These are phyloP conservation scores for Exophiala xenobiotica DNA, from an alignment of 2,329 filamentous ascomycete species.

Conservation along the genomic window DNA sequence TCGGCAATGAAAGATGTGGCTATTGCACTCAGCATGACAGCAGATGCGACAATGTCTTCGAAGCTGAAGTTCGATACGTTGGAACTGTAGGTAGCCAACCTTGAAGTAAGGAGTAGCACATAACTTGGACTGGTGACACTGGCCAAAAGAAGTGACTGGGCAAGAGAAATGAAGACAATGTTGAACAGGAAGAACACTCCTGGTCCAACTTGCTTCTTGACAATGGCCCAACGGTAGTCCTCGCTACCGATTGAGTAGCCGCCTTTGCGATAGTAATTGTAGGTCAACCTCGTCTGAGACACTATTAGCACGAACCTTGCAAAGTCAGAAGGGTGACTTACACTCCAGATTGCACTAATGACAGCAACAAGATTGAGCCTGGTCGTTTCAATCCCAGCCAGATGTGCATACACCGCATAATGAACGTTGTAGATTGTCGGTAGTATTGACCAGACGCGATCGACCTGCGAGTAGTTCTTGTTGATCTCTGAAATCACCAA, in stretches of 20 bases:
- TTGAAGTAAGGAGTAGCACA: constrained; percentile 70
- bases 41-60: constrained; percentile 55
- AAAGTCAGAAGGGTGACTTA: constrained; percentile 46
- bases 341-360: constrained; percentile 76
- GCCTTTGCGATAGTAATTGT: constrained; percentile 94
- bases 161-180: constrained; percentile 80
- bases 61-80: constrained; percentile 36
- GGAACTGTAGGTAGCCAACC: constrained; percentile 55
- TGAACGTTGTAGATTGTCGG: constrained; percentile 85
- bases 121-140: constrained; percentile 80
- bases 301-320: constrained; percentile 4
- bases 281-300: constrained; percentile 74
- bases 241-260: constrained; percentile 87
- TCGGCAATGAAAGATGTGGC: constrained; percentile 79
- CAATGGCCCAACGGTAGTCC: constrained; percentile 87
- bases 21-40: constrained; percentile 56
- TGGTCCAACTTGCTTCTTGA: constrained; percentile 64
- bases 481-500: constrained; percentile 79
- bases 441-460: constrained; percentile 86
- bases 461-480: constrained; percentile 94
- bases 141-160: constrained; percentile 80
- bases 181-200: constrained; percentile 81
- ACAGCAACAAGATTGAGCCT: constrained; percentile 71
- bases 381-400: constrained; percentile 67
- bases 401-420: constrained; percentile 76